These are phyloP conservation scores for Hyaloperonospora arabidopsidis DNA, from an alignment of 352 stramenopile species.

Conservation along the genomic window DNA sequence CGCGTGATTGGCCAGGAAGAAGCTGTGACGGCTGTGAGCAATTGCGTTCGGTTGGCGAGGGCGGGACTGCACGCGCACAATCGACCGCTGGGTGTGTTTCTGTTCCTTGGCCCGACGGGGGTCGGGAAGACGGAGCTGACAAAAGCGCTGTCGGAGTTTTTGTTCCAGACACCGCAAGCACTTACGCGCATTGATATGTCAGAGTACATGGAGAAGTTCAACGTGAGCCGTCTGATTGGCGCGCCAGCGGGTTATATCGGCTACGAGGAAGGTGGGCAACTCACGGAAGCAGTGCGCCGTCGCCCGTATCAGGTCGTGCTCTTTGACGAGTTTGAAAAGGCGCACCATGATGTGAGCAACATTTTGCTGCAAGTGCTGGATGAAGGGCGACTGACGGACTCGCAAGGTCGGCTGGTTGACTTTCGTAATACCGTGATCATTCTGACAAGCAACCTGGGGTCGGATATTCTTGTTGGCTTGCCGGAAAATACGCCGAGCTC, in stretches of 20 bases:
- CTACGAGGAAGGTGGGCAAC: conserved; percentile 92
- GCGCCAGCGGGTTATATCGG: conserved; percentile 89
- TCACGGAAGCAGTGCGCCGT: conserved; percentile 92
- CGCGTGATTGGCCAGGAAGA: conserved; percentile 88
- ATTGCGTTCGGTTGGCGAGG: conserved; percentile 87
- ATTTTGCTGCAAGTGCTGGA: conserved; percentile 90
- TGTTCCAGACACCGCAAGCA: conserved; percentile 93
- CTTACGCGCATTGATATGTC: conserved; percentile 96
- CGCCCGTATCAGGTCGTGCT: conserved; percentile 93
- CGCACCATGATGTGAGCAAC: conserved; percentile 94
- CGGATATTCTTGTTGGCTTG: conserved; percentile 66
- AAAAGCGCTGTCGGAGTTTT: conserved; percentile 91
- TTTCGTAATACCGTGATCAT: conserved; percentile 98
- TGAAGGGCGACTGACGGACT: conserved; percentile 91
- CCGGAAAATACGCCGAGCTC: conserved; percentile 48
- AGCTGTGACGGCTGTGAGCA: conserved; percentile 86
- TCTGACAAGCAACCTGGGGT: conserved; percentile 96
- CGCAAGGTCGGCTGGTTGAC: conserved; percentile 90
- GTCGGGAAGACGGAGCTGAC: conserved; percentile 96
- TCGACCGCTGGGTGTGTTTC: conserved; percentile 91
- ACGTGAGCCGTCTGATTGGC: conserved; percentile 87
- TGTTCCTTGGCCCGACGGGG: conserved; percentile 92
- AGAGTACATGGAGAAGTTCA: conserved; percentile 96
- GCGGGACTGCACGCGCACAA: conserved; percentile 93
- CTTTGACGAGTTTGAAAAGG: conserved; percentile 98